phyloP scores from a whole-genome alignment of 2,329 filamentous ascomycete genomes.

The Colletotrichum kahawae region DNA sequence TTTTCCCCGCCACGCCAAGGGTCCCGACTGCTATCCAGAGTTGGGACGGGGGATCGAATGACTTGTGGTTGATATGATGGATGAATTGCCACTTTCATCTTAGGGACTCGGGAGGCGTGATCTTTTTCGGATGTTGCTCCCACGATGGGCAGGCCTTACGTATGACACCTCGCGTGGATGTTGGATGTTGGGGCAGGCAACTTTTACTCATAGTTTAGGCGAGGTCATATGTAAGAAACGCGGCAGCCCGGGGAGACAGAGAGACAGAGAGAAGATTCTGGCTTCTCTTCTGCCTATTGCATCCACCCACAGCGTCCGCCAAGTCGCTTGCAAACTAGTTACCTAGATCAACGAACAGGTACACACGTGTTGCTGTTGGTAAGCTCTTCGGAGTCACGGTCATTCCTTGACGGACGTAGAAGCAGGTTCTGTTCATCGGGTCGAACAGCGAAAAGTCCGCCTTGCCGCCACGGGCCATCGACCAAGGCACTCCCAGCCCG shows the following conservation, averaged over 20 bases:
- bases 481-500: conserved; percentile 3
- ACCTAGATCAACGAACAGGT: background rate
- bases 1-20: background rate
- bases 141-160: conserved; percentile 5
- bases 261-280: background rate
- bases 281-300: background rate
- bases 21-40: background rate
- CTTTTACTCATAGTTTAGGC: background rate
- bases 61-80: background rate
- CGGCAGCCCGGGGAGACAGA: background rate
- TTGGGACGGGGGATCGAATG: conserved; percentile 1
- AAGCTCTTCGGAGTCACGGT: background rate
- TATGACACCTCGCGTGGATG: conserved; percentile 13
- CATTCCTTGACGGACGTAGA: background rate
- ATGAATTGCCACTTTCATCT: conserved; percentile 5
- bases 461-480: conserved; percentile 3
- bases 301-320: background rate
- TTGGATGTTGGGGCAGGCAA: conserved; percentile 17
- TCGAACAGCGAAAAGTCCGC: conserved; percentile 1
- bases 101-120: background rate
- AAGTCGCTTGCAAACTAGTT: background rate
- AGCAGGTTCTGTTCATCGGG: background rate
- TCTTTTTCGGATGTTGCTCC: conserved; percentile 11
- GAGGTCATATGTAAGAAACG: background rate
- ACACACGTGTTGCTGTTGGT: background rate